Evolutionary conservation across 345 rosid genomes (phyloP), one percentile per base, ranked within the genome.

Genomic region (Eucalyptus cloeziana): DNA sequence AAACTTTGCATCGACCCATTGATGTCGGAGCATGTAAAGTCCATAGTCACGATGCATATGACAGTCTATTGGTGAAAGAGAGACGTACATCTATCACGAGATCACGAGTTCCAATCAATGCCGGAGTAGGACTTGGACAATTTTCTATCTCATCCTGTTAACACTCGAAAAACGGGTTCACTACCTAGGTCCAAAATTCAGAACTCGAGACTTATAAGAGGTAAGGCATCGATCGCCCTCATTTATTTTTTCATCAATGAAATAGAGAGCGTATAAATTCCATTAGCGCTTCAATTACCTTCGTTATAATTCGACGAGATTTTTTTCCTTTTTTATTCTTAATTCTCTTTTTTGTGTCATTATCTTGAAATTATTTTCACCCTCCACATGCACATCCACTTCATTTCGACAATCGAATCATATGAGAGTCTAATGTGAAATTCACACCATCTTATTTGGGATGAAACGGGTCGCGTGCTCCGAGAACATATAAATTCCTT

Each of bases 391-490:
- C 19, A 2, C 4, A 51, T 56, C 27, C 30, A 56, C 62, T 56
- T 24, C 6, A 56, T 24, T 56, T 5, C 62, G 6, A 9, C 30
- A 2, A 3, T 24, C 13, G 30, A 17, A 51, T 17, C 3, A 15
- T 50, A 5, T 15, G 17, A 50, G 54, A 51, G 21, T 56, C 62
- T 22, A 3, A 24, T 12, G 27, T 56, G 62, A 24, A 56, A 24
- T 56, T 3, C 2, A 56, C 62, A 24, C 13, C 12, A 9, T 58
- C 3, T 4, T 10, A 58, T 24, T 24, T 16, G 43, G 37, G 12
- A 31, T 17, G 13, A 16, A 9, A 33, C 3, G 27, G 60, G 60
- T 8, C 12, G 0, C 2, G 0, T 3, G 22, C 5, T 54, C 5
- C 1, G 27, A 51, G 56, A 51, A 17, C 56, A 17, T 51, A 51